Evolutionary conservation across 169 alveolate species (phyloP).

Genomic region (Plasmodium relictum): DNA sequence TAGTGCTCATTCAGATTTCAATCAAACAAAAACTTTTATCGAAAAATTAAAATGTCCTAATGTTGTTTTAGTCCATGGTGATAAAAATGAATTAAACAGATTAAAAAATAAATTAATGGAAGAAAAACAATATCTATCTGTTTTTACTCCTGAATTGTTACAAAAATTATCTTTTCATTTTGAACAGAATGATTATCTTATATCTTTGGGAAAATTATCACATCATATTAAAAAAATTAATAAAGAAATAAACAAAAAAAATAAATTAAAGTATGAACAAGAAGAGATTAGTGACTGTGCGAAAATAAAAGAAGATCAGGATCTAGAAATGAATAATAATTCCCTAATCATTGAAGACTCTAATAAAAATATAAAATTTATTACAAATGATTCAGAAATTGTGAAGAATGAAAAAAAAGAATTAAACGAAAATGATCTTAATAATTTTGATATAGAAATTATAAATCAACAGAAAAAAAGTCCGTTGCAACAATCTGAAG

Average conservation of each 20-base stretch:
- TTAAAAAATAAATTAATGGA: slow-evolving; percentile 86
- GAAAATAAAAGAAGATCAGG: not conserved
- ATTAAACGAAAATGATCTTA: not conserved
- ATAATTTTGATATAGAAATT: not conserved
- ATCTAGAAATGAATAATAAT: not conserved
- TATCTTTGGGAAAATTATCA: slow-evolving; percentile 44
- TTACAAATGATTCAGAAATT: not conserved
- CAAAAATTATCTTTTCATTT: slow-evolving; percentile 78
- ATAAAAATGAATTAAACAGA: slow-evolving; percentile 91
- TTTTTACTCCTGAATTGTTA: slow-evolving; percentile 82
- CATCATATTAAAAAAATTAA: slow-evolving; percentile 27
- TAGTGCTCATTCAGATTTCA: slow-evolving; percentile 97
- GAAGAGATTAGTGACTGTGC: not conserved
- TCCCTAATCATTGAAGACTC: too few relatives aligned
- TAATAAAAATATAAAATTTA: not conserved
- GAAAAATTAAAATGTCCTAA: slow-evolving; percentile 93
- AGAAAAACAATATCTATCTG: slow-evolving; percentile 78
- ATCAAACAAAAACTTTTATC: slow-evolving; percentile 96
- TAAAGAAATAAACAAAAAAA: not conserved
- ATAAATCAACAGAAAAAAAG: slow-evolving; percentile 1
- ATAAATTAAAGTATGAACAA: not conserved
- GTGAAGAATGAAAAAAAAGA: slow-evolving; percentile 1
- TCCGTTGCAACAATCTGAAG: not conserved
- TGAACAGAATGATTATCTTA: slow-evolving; percentile 56
- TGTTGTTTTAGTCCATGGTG: slow-evolving; percentile 98